Evolutionary conservation across 257 asterid species (phyloP).

Genomic region (Nemophila menziesii): DNA sequence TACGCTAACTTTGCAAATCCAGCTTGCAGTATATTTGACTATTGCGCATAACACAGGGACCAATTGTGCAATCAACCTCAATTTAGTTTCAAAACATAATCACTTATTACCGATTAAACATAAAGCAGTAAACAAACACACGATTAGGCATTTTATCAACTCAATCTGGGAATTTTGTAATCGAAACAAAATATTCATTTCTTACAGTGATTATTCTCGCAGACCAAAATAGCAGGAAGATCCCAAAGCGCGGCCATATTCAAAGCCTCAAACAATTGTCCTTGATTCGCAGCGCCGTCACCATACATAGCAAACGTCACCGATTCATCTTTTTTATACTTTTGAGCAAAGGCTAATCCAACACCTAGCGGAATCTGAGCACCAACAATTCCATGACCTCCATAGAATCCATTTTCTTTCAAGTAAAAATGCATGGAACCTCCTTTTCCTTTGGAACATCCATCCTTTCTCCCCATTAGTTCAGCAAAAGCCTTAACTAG

Average conservation of each 20-base stretch:
- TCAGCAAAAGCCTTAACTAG: slow-evolving; percentile 48
- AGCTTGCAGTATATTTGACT: too few relatives aligned
- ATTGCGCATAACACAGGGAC: too few relatives aligned
- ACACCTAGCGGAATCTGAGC: slow-evolving; percentile 87
- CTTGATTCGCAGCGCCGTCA: slow-evolving; percentile 98
- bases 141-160: too few relatives aligned
- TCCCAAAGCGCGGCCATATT: slow-evolving; percentile 97
- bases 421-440: slow-evolving; percentile 96
- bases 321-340: slow-evolving; percentile 68
- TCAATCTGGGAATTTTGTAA: slow-evolving; percentile 3
- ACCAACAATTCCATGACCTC: slow-evolving; percentile 97
- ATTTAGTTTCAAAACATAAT: too few relatives aligned
- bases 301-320: slow-evolving; percentile 84
- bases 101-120: too few relatives aligned
- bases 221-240: slow-evolving; percentile 89
- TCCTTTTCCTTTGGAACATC: slow-evolving; percentile 89
- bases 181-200: not conserved
- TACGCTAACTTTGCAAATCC: too few relatives aligned
- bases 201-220: slow-evolving; percentile 99
- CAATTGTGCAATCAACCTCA: too few relatives aligned
- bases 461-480: slow-evolving; percentile 83
- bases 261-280: slow-evolving; percentile 92
- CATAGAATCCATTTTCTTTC: slow-evolving; percentile 77
- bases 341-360: slow-evolving; percentile 91
- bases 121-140: too few relatives aligned